Evolutionary conservation across 352 stramenopile species (phyloP).

Genomic region (Ophiocytium majus): DNA sequence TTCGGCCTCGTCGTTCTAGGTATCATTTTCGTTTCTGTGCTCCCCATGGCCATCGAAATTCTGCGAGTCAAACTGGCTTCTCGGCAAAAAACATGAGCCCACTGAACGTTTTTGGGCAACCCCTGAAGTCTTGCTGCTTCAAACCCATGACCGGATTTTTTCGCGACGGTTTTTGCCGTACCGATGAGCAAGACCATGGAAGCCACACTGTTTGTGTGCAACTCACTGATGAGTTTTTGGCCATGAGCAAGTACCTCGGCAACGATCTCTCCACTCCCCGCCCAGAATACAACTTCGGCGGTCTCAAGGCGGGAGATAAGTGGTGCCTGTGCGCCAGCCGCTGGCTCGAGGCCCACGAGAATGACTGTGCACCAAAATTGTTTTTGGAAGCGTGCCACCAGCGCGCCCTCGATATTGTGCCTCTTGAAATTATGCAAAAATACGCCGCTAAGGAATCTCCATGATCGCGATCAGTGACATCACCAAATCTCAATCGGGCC

Average conservation of each 20-base stretch:
- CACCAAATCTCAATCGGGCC: too few relatives aligned
- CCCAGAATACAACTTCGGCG: slow-evolving; percentile 51
- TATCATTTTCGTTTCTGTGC: neutral
- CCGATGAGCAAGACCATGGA: slow-evolving; percentile 45
- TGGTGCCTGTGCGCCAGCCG: slow-evolving; percentile 58
- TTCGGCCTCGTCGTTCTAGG: neutral
- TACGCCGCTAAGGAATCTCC: too few relatives aligned
- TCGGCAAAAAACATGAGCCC: too few relatives aligned
- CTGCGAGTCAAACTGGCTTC: too few relatives aligned
- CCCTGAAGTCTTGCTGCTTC: slow-evolving; percentile 31
- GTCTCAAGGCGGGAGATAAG: slow-evolving; percentile 57
- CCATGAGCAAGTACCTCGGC: slow-evolving; percentile 37
- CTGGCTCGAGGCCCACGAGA: slow-evolving; percentile 53
- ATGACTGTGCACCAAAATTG: slow-evolving; percentile 26
- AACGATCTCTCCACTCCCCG: slow-evolving; percentile 58
- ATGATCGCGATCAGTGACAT: too few relatives aligned
- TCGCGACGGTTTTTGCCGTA: slow-evolving; percentile 57
- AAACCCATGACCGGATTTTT: slow-evolving; percentile 57
- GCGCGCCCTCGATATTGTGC: slow-evolving; percentile 31
- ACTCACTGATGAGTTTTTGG: slow-evolving; percentile 58
- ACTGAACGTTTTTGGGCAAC: slow-evolving; percentile 43
- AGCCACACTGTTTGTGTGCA: slow-evolving; percentile 55
- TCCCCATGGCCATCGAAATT: slow-evolving; percentile 7
- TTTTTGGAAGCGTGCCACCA: slow-evolving; percentile 34
- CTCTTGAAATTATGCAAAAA: too few relatives aligned